Evolutionary conservation across 179 eudicot genomes (phyloP).

Genomic region (Silene vulgaris): DNA sequence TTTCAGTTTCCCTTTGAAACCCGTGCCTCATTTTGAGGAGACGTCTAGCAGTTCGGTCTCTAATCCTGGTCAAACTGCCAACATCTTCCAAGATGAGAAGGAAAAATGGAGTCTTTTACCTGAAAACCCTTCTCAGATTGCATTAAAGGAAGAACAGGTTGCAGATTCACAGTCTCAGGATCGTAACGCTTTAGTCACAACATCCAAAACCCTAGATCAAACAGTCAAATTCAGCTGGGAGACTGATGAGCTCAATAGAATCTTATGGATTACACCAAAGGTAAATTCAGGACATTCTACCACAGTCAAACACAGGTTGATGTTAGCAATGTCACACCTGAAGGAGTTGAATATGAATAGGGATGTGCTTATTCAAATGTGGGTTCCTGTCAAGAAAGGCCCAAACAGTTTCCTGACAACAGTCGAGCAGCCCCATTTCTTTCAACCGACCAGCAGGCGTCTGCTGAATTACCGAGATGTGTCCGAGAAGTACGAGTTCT

Average conservation of each 20-base stretch:
- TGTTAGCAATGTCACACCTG: constrained; percentile 44
- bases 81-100: constrained; percentile 25
- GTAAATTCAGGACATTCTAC: constrained; percentile 26
- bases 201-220: constrained; percentile 29
- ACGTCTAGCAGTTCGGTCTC: constrained; percentile 29
- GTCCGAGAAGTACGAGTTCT: constrained; percentile 53
- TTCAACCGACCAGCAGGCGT: constrained; percentile 37
- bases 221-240: constrained; percentile 29
- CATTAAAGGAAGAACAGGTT: constrained; percentile 32
- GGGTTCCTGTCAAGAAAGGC: constrained; percentile 70
- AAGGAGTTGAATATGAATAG: constrained; percentile 41
- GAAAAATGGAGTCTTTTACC: constrained; percentile 23
- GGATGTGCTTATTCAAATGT: constrained; percentile 70
- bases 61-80: constrained; percentile 21
- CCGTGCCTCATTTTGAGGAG: constrained; percentile 30
- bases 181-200: constrained; percentile 26
- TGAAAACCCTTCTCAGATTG: constrained; percentile 14
- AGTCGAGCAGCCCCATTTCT: constrained; percentile 55
- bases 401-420: constrained; percentile 59
- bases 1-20: constrained; percentile 29
- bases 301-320: constrained; percentile 49
- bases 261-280: constrained; percentile 53
- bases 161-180: constrained; percentile 30
- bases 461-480: constrained; percentile 50
- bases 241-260: constrained; percentile 35